Base-by-base conservation (phyloP, 805 yeast genomes). In the Saturnispora silvae region DNA sequence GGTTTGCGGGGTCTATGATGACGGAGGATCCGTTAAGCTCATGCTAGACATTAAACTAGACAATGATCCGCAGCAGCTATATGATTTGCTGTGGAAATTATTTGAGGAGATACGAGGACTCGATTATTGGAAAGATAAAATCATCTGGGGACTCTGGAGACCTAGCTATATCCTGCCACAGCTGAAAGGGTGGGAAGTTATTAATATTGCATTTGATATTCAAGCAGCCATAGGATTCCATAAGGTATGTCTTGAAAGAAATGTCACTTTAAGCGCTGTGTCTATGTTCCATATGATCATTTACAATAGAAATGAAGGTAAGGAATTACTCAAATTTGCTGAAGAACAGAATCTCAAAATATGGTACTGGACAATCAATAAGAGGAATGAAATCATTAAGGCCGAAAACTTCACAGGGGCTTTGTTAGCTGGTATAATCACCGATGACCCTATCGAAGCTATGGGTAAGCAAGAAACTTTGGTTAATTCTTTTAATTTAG, bases 1-100 rank as follows among this genome's bases (percentile, higher is more conserved):
- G 67, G 43, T 53, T 33, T 67, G 67, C 49, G 68, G 46, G 59
- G 61, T 52, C 62, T 56, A 47, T 61, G 64, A 34, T 48, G 54
- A 44, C 52, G 56, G 34, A 60, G 65, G 36, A 11, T 23, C 28
- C 49, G 62, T 51, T 60, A 65, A 57, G 64, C 60, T 48, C 63
- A 58, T 60, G 63, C 43, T 60, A 28, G 65, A 60, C 42, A 51
- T 60, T 22, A 60, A 60, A 40, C 31, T 47, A 1, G 61, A 50
- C 35, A 53, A 52, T 40, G 51, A 57, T 20, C 60, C 62, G 1
- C 37, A 40, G 9, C 10, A 31, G n/a, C 42, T 63, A 13, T 48
- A 46, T 26, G 47, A 45, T 3, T 28, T 53, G 20, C 42, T 63
- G 19, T 42, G 58, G 27, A 33, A 42, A 8, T 45, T 49, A 2